Evolutionary conservation across 257 asterid genomes (phyloP).

Genomic region (Nicotiana obtusifolia): DNA sequence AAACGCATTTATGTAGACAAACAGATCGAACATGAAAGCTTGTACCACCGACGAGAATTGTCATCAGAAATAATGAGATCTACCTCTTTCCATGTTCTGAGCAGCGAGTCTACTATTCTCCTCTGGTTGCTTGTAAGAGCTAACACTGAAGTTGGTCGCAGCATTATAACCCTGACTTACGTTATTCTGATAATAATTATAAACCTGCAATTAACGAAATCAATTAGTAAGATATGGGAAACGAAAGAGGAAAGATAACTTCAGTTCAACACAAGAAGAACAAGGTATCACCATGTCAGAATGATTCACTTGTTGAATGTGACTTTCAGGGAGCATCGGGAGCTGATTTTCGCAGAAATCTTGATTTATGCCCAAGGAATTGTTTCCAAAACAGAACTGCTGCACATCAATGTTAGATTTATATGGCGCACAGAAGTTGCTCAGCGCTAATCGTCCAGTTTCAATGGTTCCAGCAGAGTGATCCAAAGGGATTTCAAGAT

Average conservation of each 20-base stretch:
- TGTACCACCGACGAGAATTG: constrained; percentile 33
- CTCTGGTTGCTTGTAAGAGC: constrained; percentile 12
- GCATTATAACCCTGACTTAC: constrained; percentile 17
- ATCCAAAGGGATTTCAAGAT: constrained; percentile 45
- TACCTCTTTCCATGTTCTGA: constrained; percentile 32
- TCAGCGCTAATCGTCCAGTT: constrained; percentile 13
- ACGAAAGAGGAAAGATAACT: not conserved
- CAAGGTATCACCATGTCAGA: constrained; percentile 31
- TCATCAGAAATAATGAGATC: constrained; percentile 32
- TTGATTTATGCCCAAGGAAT: constrained; percentile 15
- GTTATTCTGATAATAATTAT: constrained; percentile 11
- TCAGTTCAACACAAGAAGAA: not conserved
- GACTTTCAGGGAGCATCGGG: constrained; percentile 19
- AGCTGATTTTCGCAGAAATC: constrained; percentile 18
- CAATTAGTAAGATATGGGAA: not conserved
- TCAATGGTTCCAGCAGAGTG: constrained; percentile 21
- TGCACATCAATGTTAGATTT: constrained; percentile 11
- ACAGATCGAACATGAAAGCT: constrained; percentile 25
- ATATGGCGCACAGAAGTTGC: constrained; percentile 19
- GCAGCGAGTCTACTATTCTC: constrained; percentile 5
- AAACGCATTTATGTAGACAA: constrained; percentile 32
- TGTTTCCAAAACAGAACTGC: constrained; percentile 14
- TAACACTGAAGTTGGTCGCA: constrained; percentile 10
- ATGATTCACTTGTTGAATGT: constrained; percentile 11
- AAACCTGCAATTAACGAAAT: constrained; percentile 24